Evolutionary conservation across 2,329 filamentous ascomycete genomes (phyloP), one percentile per base, ranked within the genome.

Genomic region (Xylariaceae sp.): DNA sequence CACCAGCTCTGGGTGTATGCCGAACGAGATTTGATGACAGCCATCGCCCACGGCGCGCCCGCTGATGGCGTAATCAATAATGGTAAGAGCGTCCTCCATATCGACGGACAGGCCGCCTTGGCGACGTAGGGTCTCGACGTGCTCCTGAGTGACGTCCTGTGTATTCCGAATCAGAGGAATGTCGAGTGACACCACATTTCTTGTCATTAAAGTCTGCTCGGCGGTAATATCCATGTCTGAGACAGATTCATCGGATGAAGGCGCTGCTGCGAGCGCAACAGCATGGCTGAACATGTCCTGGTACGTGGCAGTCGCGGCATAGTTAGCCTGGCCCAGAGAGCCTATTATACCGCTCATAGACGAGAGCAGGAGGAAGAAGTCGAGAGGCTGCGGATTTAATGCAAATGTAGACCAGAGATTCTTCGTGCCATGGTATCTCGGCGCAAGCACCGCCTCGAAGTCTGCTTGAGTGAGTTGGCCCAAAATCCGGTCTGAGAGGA

Each of bases 1-100:
- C 29, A 46, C 21, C 5, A 9, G 13, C 15, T 21, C 43, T 10
- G 29, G 16, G 43, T 35, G 13, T 16, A 46, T 3, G 18, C 43
- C 29, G n/a, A 46, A n/a, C 15, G 21, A 9, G 16, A 36, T 26
- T 24, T 46, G 43, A 33, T 36, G 18, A 23, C 16, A 21, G 3
- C 29, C 43, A 24, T 35, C 43, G 6, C 16, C n/a, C 15, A 9
- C 29, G 6, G 43, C 43, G 7, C 30, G 29, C 15, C 9, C 33
- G 18, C 43, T 36, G 18, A 46, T 35, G 9, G 43, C 27, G 43
- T 46, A 46, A 20, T 46, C 43, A n/a, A 36, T 6, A 20, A 35
- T 16, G 4, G 43, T 20, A 6, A 35, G 6, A 9, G 27, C 29
- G 27, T 18, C 24, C 7, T 7, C 43, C 15, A 35, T 20, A 8